These are phyloP conservation scores for Schoenoplectus tabernaemontani DNA, from an alignment of 202 grass and related monocot species.

Conservation along the genomic window DNA sequence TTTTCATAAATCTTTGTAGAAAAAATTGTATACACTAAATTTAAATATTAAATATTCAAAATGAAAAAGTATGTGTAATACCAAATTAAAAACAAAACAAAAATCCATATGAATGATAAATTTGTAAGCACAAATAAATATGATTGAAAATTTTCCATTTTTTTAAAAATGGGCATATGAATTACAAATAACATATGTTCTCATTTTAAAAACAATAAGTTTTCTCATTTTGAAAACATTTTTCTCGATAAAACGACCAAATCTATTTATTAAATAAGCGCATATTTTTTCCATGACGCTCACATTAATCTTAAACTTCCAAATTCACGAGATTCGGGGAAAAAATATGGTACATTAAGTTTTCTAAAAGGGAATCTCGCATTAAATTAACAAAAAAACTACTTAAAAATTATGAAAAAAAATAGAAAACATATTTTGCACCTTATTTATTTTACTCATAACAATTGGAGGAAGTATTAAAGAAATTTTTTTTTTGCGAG, in stretches of 20 bases:
- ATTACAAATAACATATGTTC: too few relatives aligned
- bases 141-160: too few relatives aligned
- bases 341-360: too few relatives aligned
- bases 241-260: not conserved
- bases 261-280: not conserved
- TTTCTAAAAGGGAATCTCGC: too few relatives aligned
- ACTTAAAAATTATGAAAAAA: not conserved
- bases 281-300: not conserved
- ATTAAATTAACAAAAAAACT: not conserved
- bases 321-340: not conserved
- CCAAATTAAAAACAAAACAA: not conserved
- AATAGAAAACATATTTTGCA: not conserved
- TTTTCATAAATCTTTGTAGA: not conserved
- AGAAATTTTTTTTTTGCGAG: not conserved
- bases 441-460: not conserved
- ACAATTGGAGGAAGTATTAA: not conserved
- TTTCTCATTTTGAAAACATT: not conserved
- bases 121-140: too few relatives aligned
- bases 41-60: not conserved
- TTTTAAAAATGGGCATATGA: too few relatives aligned
- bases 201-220: too few relatives aligned
- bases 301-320: not conserved
- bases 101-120: too few relatives aligned
- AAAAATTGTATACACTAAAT: not conserved
- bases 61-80: not conserved